These are phyloP conservation scores for Astrothelium macrocarpum DNA, from an alignment of 495 filamentous ascomycete species.

Conservation along the genomic window DNA sequence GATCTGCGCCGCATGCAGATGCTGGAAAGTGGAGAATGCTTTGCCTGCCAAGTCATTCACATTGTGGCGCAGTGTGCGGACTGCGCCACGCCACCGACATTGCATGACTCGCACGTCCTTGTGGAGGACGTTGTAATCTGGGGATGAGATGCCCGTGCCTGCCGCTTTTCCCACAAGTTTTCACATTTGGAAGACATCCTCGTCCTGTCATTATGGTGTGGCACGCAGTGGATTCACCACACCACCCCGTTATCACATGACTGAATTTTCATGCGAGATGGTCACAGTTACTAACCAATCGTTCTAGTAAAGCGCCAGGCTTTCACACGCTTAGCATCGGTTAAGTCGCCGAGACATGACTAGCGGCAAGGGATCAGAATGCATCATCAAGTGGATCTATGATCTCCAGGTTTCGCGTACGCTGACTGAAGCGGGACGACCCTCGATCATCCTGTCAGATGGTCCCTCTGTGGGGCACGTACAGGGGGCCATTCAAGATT, in stretches of 20 bases:
- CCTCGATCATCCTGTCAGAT: not conserved
- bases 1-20: not conserved
- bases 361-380: not conserved
- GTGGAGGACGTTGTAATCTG: not conserved
- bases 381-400: not conserved
- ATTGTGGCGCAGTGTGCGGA: not conserved
- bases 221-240: not conserved
- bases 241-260: not conserved
- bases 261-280: not conserved
- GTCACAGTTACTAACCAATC: not conserved
- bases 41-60: conserved; percentile 4
- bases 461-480: not conserved
- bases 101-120: not conserved
- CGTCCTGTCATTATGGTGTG: too few species aligned
- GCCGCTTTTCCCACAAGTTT: too few species aligned
- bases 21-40: not conserved
- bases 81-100: not conserved
- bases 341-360: not conserved
- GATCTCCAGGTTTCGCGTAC: not conserved
- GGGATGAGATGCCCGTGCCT: not conserved
- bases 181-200: too few species aligned
- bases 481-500: not conserved
- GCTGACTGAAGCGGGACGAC: not conserved
- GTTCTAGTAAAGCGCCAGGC: not conserved
- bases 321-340: too few species aligned